These are phyloP conservation scores for Austroboletus niveus DNA, from an alignment of 1,284 basidiomycete genomes.

Conservation along the genomic window DNA sequence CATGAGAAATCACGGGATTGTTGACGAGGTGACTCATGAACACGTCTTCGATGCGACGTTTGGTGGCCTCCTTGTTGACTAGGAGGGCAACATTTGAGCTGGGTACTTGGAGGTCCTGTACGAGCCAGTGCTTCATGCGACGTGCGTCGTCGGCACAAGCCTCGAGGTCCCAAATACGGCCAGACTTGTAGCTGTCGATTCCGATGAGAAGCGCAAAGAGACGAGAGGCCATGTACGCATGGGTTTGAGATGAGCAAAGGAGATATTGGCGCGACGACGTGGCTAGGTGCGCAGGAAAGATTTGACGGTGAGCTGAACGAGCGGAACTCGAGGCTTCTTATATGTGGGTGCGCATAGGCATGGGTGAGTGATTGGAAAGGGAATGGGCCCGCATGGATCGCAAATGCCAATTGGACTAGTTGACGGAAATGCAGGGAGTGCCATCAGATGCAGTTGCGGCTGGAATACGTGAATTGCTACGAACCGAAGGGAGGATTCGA, in stretches of 20 bases:
- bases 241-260: constrained; percentile 7
- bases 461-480: constrained; percentile 1
- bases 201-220: constrained; percentile 64
- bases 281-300: constrained; percentile 5
- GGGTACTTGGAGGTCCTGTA: constrained; percentile 53
- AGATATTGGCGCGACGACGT: constrained; percentile 8
- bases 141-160: constrained; percentile 61
- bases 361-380: neutral
- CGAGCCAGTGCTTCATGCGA: constrained; percentile 53
- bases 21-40: constrained; percentile 59
- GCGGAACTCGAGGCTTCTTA: constrained; percentile 16
- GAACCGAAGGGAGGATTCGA: constrained; percentile 4
- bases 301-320: constrained; percentile 3
- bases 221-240: constrained; percentile 41
- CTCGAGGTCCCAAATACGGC: constrained; percentile 60
- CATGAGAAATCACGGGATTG: constrained; percentile 54
- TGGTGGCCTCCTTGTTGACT: constrained; percentile 56
- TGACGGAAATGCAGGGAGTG: constrained; percentile 23
- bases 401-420: constrained; percentile 4
- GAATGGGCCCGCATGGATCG: neutral
- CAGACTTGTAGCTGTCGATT: constrained; percentile 63
- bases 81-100: constrained; percentile 55
- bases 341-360: constrained; percentile 17
- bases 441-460: constrained; percentile 19
- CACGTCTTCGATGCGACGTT: constrained; percentile 53